Evolutionary conservation across 495 filamentous ascomycete genomes (phyloP).

Genomic region (Pseudevernia furfuracea): DNA sequence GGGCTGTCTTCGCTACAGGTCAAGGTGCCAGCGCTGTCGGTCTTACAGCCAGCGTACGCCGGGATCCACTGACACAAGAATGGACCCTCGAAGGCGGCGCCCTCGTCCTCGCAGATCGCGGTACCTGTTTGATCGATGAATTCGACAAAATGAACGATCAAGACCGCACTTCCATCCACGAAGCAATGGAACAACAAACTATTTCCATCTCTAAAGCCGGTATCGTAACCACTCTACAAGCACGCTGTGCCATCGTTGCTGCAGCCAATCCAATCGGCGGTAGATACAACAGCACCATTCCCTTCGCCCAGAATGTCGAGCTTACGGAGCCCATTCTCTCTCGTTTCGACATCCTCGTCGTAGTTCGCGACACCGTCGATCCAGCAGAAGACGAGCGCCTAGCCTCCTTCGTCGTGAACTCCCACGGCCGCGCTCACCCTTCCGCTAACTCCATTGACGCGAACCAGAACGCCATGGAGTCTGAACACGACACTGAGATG

Average conservation of each 20-base stretch:
- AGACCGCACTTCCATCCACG: conserved; percentile 95
- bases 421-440: conserved; percentile 85
- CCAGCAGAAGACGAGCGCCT: conserved; percentile 91
- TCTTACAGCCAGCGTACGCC: conserved; percentile 93
- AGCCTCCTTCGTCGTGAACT: conserved; percentile 89
- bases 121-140: conserved; percentile 96
- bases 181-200: conserved; percentile 99
- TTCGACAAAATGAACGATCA: conserved; percentile 99
- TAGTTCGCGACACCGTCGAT: conserved; percentile 96
- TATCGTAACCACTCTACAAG: conserved; percentile 95
- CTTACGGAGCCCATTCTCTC: conserved; percentile 96
- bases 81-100: conserved; percentile 98
- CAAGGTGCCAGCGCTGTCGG: conserved; percentile 96
- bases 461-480: conserved; percentile 54
- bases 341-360: conserved; percentile 97
- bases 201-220: conserved; percentile 99
- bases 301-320: conserved; percentile 92
- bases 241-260: conserved; percentile 94
- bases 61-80: conserved; percentile 90
- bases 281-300: conserved; percentile 92
- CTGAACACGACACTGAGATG: conserved; percentile 43
- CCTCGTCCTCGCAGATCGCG: conserved; percentile 88
- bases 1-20: conserved; percentile 96
- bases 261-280: conserved; percentile 96
- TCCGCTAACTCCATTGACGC: conserved; percentile 45